Evolutionary conservation across 257 asterid species (phyloP), one percentile per base, ranked within the genome.

Genomic region (Misopates orontium): DNA sequence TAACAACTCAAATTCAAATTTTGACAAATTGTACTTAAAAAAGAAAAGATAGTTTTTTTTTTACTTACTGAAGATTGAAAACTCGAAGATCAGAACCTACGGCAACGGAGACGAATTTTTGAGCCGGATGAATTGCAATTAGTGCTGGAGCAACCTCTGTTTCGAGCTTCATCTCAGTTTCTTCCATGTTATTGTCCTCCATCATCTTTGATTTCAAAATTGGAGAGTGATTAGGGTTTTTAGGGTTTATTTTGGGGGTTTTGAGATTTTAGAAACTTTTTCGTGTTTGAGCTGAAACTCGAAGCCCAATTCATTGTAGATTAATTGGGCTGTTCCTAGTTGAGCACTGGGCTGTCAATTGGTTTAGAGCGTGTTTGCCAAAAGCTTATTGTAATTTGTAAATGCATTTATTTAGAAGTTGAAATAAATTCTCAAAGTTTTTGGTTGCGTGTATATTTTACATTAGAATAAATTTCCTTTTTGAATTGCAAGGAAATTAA

Each of bases 101-200:
- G 10, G 98, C 60, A 1, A 88, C 86, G 31, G 91, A 71, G 0
- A 88, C 82, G 9, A 81, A 88, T 11, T 73, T 61, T 9, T 90
- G 93, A 66, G 56, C 18, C 47, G 91, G 95, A 44, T 94, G 96
- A 51, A 90, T 71, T 9, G 96, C 87, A 59, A 94, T 81, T 57
- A 82, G 76, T 1, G 96, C 96, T 15, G 99, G 96, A 39, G 96
- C 93, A 1, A 83, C 94, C 79, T 90, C 96, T 13, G 78, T 62
- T 73, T 86, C 96, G 47, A 80, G 87, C 80, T 77, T 81, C 65
- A 78, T 80, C 66, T 82, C 86, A 72, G 52, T 61, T 67, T 83
- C 91, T 55, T 86, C 95, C 79, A 84, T 66, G 71, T 70, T 73
- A 36, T 64, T 64, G 50, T 83, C 95, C 66, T 86, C 95, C 96